Percentiles rank a stretch among this genome's conserved stretches.
Evolutionary conservation across 805 yeast genomes (phyloP).

Genomic region (Lipomyces yamadae): DNA sequence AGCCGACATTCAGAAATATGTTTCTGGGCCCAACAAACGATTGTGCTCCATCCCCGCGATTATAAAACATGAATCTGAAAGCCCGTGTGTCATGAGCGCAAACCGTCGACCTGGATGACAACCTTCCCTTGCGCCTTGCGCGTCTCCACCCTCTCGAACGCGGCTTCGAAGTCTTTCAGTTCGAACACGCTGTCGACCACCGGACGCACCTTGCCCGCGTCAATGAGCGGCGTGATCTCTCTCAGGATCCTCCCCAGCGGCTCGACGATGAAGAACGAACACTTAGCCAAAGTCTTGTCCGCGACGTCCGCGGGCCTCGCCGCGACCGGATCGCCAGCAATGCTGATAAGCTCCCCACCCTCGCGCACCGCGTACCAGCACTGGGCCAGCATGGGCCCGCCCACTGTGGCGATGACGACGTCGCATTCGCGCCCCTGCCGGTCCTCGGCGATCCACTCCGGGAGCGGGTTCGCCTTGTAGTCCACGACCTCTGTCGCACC

Average conservation of each 20-base stretch:
- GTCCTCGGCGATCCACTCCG: neutral
- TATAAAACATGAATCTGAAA: no score
- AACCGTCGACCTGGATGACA: no score
- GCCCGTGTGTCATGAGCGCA: no score
- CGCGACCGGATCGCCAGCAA: neutral
- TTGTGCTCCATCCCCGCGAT: no score
- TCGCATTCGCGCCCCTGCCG: neutral
- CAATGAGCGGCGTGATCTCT: neutral
- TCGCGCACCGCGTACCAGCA: neutral
- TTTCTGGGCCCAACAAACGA: constrained; percentile 47
- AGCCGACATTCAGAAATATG: constrained; percentile 59
- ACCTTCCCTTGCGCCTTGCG: neutral
- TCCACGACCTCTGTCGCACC: constrained; percentile 7
- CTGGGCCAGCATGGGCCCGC: neutral
- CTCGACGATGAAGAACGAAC: constrained; percentile 1
- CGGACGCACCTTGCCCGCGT: neutral
- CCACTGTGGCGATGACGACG: neutral
- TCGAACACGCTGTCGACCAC: constrained; percentile 5
- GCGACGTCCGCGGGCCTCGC: neutral
- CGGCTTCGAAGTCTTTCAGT: neutral
- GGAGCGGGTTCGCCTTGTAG: neutral
- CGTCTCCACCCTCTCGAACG: neutral
- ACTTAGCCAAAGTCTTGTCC: neutral
- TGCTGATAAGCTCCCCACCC: constrained; percentile 3
- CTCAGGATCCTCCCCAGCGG: neutral